phyloP scores from a whole-genome alignment of 768 basidiomycete genomes.

The Glaciozyma martinii region DNA sequence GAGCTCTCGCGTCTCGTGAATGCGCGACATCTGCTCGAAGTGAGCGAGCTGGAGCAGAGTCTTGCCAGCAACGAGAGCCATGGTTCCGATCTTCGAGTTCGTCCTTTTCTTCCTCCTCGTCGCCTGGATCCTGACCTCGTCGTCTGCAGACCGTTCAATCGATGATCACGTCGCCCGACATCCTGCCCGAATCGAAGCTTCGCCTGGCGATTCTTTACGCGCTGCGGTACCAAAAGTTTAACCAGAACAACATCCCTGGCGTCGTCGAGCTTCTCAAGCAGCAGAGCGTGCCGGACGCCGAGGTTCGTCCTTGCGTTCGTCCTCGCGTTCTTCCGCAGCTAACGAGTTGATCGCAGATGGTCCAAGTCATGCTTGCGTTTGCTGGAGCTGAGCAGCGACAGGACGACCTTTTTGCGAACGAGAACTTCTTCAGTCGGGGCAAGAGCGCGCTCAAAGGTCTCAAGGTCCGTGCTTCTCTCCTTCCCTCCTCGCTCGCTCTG shows the following conservation, averaged over 20 bases:
- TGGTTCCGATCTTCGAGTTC: conserved; percentile 68
- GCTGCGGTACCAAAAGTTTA: conserved; percentile 83
- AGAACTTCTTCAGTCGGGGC: conserved; percentile 86
- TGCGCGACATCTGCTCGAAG: conserved; percentile 71
- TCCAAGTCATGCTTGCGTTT: conserved; percentile 83
- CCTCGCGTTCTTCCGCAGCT: no score
- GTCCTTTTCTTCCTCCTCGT: conserved; percentile 26
- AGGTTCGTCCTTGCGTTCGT: conserved; percentile 13
- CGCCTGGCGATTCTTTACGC: conserved; percentile 86
- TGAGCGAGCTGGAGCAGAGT: conserved; percentile 93
- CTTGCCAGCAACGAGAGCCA: conserved; percentile 79
- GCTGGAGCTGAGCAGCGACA: conserved; percentile 93
- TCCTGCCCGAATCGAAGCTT: conserved; percentile 74
- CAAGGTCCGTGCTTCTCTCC: conserved; percentile 50
- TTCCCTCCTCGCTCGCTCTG: neutral
- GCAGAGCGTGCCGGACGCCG: conserved; percentile 39
- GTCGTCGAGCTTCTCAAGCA: conserved; percentile 43
- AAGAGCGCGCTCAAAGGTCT: conserved; percentile 90
- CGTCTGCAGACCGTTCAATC: conserved; percentile 66
- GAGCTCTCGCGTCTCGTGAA: conserved; percentile 87
- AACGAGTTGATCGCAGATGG: conserved; percentile 50
- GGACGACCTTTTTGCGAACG: conserved; percentile 92
- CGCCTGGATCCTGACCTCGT: neutral
- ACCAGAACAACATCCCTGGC: conserved; percentile 64
- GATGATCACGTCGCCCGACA: conserved; percentile 56